Evolutionary conservation across 208 protist species (phyloP), one percentile per base, ranked within the genome.

Genomic region (Angomonas ambiguus): DNA sequence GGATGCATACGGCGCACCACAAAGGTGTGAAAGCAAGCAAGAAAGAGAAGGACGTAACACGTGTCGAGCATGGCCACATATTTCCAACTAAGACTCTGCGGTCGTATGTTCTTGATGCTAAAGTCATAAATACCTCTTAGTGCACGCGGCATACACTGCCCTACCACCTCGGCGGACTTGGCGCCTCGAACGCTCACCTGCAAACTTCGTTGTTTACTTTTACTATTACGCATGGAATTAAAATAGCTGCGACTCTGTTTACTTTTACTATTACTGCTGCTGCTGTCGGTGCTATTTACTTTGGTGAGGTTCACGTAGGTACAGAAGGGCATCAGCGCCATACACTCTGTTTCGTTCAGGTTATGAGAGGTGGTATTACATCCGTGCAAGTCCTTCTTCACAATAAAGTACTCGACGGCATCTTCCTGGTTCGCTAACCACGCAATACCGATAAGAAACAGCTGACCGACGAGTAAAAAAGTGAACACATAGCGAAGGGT

Each of bases 61-160:
- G 83, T 25, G 72, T 95, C 87, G 30, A 95, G 70, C 22, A 89
- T 13, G 6, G 31, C 86, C 20, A 95, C 82, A 45, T 51, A 30
- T 64, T 75, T 77, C 72, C 87, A 88, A 13, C 79, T 65, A 67
- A 61, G 80, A 56, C 82, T 92, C 5, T 57, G 35, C 0, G 89
- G 86, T 0, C 49, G 10, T 16, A 95, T 90, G 69, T 93, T 95
- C 59, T 82, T 74, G 24, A 82, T 71, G 10, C 86, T 88, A 48
- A 95, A 65, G 62, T 95, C 86, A 72, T 90, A 92, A n/a, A 95
- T 64, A 28, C 86, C 89, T 35, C 61, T 80, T 55, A 91, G 65
- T 11, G 74, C 72, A 20, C 86, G 84, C 0, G 85, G 76, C 13
- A 49, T 38, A 57, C 88, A 94, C 38, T 45, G 38, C 41, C 74